Evolutionary conservation across 805 yeast species (phyloP).

Genomic region (Kodamaea neixiangensis): DNA sequence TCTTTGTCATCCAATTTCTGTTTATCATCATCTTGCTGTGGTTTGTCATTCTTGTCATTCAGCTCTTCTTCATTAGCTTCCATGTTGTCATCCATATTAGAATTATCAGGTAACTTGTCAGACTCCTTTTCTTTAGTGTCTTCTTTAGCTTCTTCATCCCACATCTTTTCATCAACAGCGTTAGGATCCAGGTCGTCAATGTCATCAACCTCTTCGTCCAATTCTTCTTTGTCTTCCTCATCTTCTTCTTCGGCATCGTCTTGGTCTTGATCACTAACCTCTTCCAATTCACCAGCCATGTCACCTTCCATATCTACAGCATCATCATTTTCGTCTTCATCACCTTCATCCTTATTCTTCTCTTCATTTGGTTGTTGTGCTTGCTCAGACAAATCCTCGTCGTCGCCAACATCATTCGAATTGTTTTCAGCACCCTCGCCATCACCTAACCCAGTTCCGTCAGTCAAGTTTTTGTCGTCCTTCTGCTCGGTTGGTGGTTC

Average conservation of each 20-base stretch:
- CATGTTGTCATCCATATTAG: slow-evolving; percentile 37
- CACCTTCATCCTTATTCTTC: slow-evolving; percentile 55
- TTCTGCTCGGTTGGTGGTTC: slow-evolving; percentile 69
- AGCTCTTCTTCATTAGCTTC: slow-evolving; percentile 44
- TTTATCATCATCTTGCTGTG: slow-evolving; percentile 27
- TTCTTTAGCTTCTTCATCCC: slow-evolving; percentile 89
- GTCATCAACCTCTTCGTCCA: slow-evolving; percentile 89
- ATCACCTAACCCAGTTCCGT: slow-evolving; percentile 92
- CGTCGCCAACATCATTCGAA: slow-evolving; percentile 85
- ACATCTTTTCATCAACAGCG: slow-evolving; percentile 95
- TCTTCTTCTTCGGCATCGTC: slow-evolving; percentile 48
- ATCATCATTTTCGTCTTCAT: slow-evolving; percentile 71
- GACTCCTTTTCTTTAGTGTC: slow-evolving; percentile 75
- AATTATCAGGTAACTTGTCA: slow-evolving; percentile 63
- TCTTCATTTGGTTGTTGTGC: slow-evolving; percentile 77
- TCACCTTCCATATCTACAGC: slow-evolving; percentile 96
- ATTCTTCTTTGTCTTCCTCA: slow-evolving; percentile 51
- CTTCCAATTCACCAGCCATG: slow-evolving; percentile 92
- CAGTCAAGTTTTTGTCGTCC: slow-evolving; percentile 62
- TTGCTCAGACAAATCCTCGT: slow-evolving; percentile 81
- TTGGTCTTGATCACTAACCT: slow-evolving; percentile 64
- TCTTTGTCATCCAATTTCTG: slow-evolving; percentile 52
- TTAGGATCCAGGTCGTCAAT: slow-evolving; percentile 89
- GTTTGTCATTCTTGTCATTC: slow-evolving; percentile 49
- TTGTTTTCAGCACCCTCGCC: slow-evolving; percentile 85